Conservation (phyloP, 495 filamentous ascomycete species). For the Aspergillus avenaceus region DNA sequence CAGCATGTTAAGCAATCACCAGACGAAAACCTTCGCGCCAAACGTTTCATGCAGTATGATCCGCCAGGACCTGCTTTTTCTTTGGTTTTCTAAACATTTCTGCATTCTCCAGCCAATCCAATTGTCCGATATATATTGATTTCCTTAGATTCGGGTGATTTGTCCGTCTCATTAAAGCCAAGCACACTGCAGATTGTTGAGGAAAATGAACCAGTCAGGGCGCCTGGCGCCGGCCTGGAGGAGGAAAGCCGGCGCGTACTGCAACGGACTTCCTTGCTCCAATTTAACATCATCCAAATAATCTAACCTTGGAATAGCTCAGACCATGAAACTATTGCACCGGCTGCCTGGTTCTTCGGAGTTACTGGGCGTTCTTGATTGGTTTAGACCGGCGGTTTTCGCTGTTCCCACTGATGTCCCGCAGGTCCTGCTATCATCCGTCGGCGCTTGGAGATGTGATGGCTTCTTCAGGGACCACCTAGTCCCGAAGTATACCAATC, state of each 20-base stretch:
- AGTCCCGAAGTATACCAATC: slow-evolving; percentile 7
- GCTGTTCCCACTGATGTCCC: neutral
- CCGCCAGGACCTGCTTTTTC: neutral
- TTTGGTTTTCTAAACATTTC: neutral
- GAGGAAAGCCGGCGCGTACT: slow-evolving; percentile 26
- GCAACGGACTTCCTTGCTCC: slow-evolving; percentile 12
- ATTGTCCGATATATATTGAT: neutral
- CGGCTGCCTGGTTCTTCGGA: neutral
- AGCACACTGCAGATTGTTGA: slow-evolving; percentile 10
- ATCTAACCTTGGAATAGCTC: slow-evolving; percentile 20
- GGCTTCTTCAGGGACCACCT: slow-evolving; percentile 8
- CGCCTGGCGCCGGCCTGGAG: slow-evolving; percentile 20
- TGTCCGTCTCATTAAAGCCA: slow-evolving; percentile 12
- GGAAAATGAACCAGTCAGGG: slow-evolving; percentile 18
- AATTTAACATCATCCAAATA: neutral
- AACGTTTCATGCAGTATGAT: neutral
- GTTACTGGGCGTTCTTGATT: neutral
- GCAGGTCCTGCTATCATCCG: slow-evolving; percentile 9
- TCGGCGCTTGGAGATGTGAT: slow-evolving; percentile 15
- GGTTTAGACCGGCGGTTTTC: neutral
- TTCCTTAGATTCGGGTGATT: slow-evolving; percentile 3
- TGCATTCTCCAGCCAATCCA: slow-evolving; percentile 6
- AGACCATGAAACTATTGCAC: slow-evolving; percentile 11
- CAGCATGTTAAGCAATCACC: neutral
- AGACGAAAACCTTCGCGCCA: neutral